Evolutionary conservation across 352 stramenopile genomes (phyloP), one percentile per base, ranked within the genome.

Genomic region (Blastocystis sp.): DNA sequence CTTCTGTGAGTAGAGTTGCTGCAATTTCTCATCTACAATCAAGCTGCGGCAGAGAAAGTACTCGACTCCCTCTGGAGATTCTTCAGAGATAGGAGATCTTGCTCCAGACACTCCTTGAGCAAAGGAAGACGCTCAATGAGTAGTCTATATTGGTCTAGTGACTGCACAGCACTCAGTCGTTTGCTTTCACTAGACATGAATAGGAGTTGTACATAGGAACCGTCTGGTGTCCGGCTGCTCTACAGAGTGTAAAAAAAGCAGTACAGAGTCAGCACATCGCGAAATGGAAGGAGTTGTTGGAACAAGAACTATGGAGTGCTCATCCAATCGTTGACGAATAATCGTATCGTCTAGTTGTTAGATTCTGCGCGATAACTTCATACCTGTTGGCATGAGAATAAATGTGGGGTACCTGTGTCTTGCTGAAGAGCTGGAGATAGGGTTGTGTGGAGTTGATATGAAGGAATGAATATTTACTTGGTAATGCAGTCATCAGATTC

Each of bases 261-360:
- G 7, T 23, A 8, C 20, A 61, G 59, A 18, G 26, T 84, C 29
- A 29, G 34, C 37, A 43, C 47, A 84, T 37, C 59, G 23, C 53
- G 50, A 45, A 34, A 84, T 41, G 11, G 47, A 66, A 29, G 73
- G 73, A 68, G 62, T 53, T 20, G 73, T 69, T n/a, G 73, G 73
- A 45, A 66, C 62, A 9, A 68, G 53, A 37, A 84, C 73, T 11
- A 53, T 66, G 20, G 59, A 50, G 47, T 84, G 73, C 20, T 84
- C 73, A 43, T 84, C 62, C 4, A 84, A 47, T 26, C 73, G 73
- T 53, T 84, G 53, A 6, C 54, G 50, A 64, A 84, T 66, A 41
- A 84, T 77, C 3, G 23, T 56, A 77, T 45, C 66, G 50, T 53
- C 50, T 55, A 77, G 20, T 26, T 77, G 20, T 55, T 39, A 56